phyloP scores from a whole-genome alignment of 2,329 filamentous ascomycete genomes.

The Aspergillus pseudoterreus region DNA sequence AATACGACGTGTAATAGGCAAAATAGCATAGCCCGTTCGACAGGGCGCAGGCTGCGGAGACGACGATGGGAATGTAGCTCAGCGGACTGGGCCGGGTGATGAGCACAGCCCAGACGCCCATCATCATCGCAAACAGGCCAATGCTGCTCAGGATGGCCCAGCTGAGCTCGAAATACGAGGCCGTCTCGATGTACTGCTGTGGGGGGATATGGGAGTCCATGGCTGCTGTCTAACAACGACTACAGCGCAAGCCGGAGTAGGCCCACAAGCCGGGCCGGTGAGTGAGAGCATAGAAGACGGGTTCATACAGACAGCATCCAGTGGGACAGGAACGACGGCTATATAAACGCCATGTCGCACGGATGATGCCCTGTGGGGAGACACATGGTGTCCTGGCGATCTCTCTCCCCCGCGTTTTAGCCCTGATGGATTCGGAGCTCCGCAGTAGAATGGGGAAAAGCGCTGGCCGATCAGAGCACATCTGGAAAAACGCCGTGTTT shows the following conservation, averaged over 20 bases:
- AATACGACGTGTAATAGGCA: constrained; percentile 6
- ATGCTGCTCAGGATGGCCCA: constrained; percentile 13
- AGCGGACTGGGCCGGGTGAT: constrained; percentile 7
- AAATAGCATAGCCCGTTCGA: constrained; percentile 12
- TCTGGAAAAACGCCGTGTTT: too few species aligned
- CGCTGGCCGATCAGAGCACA: too few species aligned
- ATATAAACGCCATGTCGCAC: neutral
- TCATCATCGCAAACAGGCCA: constrained; percentile 7
- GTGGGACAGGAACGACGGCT: neutral
- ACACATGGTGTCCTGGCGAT: neutral
- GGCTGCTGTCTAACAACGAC: too few species aligned
- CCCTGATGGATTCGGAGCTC: neutral
- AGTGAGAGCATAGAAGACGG: neutral
- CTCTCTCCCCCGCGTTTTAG: neutral
- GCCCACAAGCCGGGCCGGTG: neutral
- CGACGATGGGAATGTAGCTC: constrained; percentile 10
- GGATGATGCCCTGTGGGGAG: neutral
- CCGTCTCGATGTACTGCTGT: neutral
- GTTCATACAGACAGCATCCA: too few species aligned
- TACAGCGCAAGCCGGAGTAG: neutral
- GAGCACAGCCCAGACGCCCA: constrained; percentile 7
- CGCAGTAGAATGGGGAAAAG: neutral
- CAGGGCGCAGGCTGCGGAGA: constrained; percentile 6
- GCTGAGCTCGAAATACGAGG: constrained; percentile 9
- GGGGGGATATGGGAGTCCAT: neutral